A percentile compares a stretch with the other conserved stretches of the same genome.
These are phyloP conservation scores for Garcia nutans DNA, from an alignment of 345 rosid genomes.

Conservation along the genomic window DNA sequence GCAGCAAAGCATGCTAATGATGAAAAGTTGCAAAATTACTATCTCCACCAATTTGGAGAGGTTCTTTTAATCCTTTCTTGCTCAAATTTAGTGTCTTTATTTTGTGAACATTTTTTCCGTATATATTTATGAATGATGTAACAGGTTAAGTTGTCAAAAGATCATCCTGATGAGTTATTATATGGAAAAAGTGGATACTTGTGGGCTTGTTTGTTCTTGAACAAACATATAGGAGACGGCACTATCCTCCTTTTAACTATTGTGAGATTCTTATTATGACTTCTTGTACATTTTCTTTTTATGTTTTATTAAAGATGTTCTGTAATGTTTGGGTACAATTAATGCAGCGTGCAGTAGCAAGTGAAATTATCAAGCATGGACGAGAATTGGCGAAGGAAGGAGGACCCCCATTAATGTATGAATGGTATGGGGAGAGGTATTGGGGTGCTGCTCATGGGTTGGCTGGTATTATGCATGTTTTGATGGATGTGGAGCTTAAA, in stretches of 20 bases:
- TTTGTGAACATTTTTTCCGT: not conserved
- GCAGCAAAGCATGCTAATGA: no score
- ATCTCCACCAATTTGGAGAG: constrained; percentile 25
- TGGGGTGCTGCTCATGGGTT: constrained; percentile 37
- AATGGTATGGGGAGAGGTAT: constrained; percentile 34
- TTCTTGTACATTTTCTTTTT: not conserved
- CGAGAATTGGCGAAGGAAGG: constrained; percentile 21
- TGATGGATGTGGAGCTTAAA: constrained; percentile 28
- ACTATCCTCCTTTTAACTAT: constrained; percentile 19
- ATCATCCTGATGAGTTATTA: constrained; percentile 30
- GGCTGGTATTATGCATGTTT: constrained; percentile 34
- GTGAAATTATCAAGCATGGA: constrained; percentile 27
- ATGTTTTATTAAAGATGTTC: not conserved
- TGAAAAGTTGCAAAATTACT: constrained; percentile 27
- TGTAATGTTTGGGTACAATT: not conserved
- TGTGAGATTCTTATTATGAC: constrained; percentile 13
- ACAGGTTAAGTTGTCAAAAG: constrained; percentile 20
- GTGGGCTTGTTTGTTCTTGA: constrained; percentile 33
- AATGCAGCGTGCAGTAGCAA: constrained; percentile 22
- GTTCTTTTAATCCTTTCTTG: constrained; percentile 10
- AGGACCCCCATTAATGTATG: constrained; percentile 30
- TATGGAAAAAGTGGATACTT: constrained; percentile 33
- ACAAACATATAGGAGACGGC: constrained; percentile 25
- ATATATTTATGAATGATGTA: not conserved
- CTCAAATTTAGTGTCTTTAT: not conserved